Evolutionary conservation across 768 basidiomycete genomes (phyloP).

Genomic region (Lactifluus rugatus): DNA sequence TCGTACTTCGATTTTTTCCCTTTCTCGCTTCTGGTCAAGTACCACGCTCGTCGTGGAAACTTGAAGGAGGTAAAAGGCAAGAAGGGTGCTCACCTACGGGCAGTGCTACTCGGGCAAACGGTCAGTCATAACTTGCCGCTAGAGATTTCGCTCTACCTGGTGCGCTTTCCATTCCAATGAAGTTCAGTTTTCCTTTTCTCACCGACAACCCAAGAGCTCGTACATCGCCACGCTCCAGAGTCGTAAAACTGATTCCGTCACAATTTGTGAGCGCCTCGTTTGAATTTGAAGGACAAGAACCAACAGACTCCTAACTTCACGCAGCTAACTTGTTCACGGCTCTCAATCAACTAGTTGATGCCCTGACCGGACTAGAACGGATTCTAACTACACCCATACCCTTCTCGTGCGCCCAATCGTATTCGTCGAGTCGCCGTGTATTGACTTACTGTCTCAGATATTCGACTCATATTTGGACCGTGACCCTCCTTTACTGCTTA

Average conservation of each 20-base stretch:
- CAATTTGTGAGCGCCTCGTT: constrained; percentile 38
- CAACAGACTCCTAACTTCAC: neutral
- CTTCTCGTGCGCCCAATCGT: constrained; percentile 43
- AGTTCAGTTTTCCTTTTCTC: neutral
- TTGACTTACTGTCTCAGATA: constrained; percentile 33
- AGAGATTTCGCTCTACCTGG: constrained; percentile 61
- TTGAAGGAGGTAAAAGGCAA: constrained; percentile 50
- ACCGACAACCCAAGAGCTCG: constrained; percentile 43
- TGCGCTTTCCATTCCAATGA: constrained; percentile 24
- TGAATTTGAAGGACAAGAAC: neutral
- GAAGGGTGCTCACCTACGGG: constrained; percentile 46
- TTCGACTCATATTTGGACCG: constrained; percentile 58
- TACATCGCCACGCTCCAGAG: constrained; percentile 52
- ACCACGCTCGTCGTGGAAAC: constrained; percentile 39
- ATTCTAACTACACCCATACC: constrained; percentile 71
- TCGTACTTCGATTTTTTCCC: constrained; percentile 58
- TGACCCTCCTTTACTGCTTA: constrained; percentile 51
- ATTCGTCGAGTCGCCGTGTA: neutral
- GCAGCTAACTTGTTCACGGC: constrained; percentile 39
- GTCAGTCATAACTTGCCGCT: constrained; percentile 53
- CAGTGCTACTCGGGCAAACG: constrained; percentile 36
- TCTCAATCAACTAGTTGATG: constrained; percentile 50
- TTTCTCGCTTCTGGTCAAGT: constrained; percentile 47
- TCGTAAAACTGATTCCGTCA: constrained; percentile 54
- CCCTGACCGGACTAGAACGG: constrained; percentile 59